A percentile compares a stretch with the other conserved stretches of the same genome.
phyloP scores from a whole-genome alignment of 2,329 filamentous ascomycete species.

The Teratosphaeria pseudoeucalypti region DNA sequence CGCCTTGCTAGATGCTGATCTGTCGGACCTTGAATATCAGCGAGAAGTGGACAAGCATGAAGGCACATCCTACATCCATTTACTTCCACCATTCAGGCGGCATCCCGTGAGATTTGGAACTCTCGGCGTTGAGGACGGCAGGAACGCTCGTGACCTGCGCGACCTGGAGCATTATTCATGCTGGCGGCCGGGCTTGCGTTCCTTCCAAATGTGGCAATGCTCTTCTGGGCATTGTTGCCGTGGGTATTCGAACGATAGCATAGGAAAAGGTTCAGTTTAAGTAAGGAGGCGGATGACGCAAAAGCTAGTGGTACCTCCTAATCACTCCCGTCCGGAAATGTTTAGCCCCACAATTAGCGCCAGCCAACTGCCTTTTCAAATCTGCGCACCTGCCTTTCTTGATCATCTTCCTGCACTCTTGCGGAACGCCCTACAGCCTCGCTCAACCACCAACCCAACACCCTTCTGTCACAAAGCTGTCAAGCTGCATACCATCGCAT shows the following conservation, averaged over 20 bases:
- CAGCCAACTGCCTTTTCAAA: neutral
- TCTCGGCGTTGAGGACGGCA: neutral
- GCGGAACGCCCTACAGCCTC: neutral
- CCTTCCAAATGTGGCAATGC: neutral
- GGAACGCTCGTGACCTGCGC: neutral
- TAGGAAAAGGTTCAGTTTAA: neutral
- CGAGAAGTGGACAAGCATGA: too few species aligned
- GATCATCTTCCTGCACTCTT: neutral
- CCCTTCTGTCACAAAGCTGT: neutral
- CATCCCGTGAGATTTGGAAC: neutral
- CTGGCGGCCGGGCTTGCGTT: neutral
- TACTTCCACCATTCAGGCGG: neutral
- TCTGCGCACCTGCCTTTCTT: neutral
- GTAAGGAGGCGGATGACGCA: neutral
- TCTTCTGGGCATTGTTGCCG: neutral
- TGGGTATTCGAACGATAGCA: neutral
- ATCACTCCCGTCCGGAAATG: neutral
- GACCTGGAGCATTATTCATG: neutral
- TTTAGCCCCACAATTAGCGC: neutral
- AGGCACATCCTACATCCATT: neutral
- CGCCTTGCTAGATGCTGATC: too few species aligned
- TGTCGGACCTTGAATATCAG: too few species aligned
- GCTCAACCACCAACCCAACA: neutral
- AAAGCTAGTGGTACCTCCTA: neutral
- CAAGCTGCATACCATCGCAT: neutral